Base-by-base conservation (phyloP, 805 yeast genomes). In the Wickerhamomyces silvicola region DNA sequence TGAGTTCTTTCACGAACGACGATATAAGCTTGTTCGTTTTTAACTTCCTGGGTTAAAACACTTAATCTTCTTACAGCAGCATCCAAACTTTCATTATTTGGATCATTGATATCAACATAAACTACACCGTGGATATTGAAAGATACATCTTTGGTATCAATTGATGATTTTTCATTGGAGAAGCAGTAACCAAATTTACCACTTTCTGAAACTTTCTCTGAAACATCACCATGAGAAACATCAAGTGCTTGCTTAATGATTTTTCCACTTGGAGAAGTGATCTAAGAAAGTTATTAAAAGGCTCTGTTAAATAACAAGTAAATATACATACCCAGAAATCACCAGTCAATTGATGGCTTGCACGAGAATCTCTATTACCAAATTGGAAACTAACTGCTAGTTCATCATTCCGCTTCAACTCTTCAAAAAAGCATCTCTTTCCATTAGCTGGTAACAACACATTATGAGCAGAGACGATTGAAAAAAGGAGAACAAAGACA, bases 1-100 rank as follows among this genome's bases (percentile, higher is more conserved):
- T 90, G 98, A 11, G 94, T 83, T 66, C 97, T 81, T 64, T 90
- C 98, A 63, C 98, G 79, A 39, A 90, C 87, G 29, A 88, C 94
- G 48, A 92, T 79, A 62, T 92, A 92, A 48, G 84, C 75, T 44
- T 67, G 94, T 62, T 92, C 98, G 48, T 87, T 90, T 63, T 83
- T 82, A 38, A 92, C 87, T 48, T 86, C 95, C 48, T 76, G 75
- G 24, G 94, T 79, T 45, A 84, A 66, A 42, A 82, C 81, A 44
- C 77, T 64, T 50, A 90, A 68, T 54, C 77, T 73, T 57, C 78
- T 75, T 31, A 90, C 82, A 30, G 94, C 87, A 37, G 79, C 76
- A 48, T 90, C 97, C 48, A 92, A 68, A 37, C 86, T 74, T 55
- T 86, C 85, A 19, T 77, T 67, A 35, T 79, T 72, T 42, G 87